Conservation (phyloP, 2,329 filamentous ascomycete species). For the Phialophora chinensis region DNA sequence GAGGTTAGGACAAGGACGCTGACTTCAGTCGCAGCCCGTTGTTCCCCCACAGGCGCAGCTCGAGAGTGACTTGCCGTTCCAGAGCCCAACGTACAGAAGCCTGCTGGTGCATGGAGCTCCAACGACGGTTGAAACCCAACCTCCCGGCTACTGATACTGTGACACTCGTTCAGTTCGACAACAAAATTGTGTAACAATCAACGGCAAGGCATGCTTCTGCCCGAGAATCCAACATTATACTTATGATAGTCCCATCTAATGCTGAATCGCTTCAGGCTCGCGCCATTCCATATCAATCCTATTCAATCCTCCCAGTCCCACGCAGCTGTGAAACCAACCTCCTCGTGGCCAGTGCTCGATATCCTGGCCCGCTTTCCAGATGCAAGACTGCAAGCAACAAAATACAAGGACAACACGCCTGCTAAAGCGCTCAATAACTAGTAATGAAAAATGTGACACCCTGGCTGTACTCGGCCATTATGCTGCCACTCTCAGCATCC, state of each 20-base stretch:
- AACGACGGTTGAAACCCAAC: neutral
- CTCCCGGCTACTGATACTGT: neutral
- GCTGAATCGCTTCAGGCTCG: constrained; percentile 17
- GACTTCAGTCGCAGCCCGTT: neutral
- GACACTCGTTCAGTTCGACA: neutral
- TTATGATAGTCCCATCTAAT: constrained; percentile 2
- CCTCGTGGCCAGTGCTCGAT: neutral
- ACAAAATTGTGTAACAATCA: neutral
- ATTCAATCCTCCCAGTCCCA: constrained; percentile 7
- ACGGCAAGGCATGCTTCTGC: neutral
- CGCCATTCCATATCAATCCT: neutral
- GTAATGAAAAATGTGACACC: neutral
- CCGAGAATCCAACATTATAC: constrained; percentile 1
- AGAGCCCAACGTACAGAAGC: neutral
- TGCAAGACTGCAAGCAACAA: neutral
- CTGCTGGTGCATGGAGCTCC: neutral
- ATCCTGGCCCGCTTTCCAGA: neutral
- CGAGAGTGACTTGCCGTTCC: neutral
- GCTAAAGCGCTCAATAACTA: constrained; percentile 19
- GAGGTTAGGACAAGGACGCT: no score
- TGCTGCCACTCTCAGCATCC: neutral
- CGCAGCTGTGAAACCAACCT: constrained; percentile 6
- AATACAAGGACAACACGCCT: constrained; percentile 1
- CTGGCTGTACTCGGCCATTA: neutral
- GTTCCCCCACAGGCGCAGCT: neutral